Evolutionary conservation across 2,329 filamentous ascomycete genomes (phyloP).

Genomic region (Sporothrix sp.): DNA sequence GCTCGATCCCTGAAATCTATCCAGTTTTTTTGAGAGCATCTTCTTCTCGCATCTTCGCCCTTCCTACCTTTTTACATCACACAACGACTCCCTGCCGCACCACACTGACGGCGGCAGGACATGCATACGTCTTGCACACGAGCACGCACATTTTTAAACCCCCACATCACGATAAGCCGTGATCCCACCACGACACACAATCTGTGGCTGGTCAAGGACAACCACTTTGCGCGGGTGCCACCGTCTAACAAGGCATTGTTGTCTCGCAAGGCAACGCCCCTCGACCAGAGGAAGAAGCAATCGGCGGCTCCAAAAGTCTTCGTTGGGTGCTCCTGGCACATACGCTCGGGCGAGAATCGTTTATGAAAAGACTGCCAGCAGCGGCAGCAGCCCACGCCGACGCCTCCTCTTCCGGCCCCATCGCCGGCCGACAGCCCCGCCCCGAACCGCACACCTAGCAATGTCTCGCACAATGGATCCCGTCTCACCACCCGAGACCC

Average conservation of each 20-base stretch:
- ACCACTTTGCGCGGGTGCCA: no score
- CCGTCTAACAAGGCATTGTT: neutral
- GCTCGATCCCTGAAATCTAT: slow-evolving; percentile 30
- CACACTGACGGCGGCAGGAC: neutral
- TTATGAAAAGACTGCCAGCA: no score
- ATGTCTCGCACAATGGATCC: slow-evolving; percentile 24
- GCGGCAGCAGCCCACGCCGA: no score
- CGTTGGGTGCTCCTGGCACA: no score
- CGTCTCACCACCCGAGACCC: slow-evolving; percentile 35
- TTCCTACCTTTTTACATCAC: slow-evolving; percentile 2
- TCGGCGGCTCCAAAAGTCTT: neutral
- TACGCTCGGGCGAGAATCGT: no score
- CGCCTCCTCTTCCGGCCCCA: neutral
- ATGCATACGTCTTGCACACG: slow-evolving; percentile 5
- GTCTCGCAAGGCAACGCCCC: neutral
- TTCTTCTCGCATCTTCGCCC: neutral
- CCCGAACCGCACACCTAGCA: neutral
- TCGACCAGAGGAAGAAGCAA: no score
- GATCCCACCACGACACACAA: neutral
- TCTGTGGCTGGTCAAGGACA: neutral
- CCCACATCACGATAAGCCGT: slow-evolving; percentile 21
- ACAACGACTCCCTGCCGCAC: neutral
- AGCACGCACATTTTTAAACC: slow-evolving; percentile 11
- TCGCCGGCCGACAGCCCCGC: neutral
- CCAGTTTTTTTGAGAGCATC: neutral